Percentiles rank a stretch among this genome's conserved stretches.
phyloP scores from a whole-genome alignment of 768 basidiomycete genomes.

The Boletus huronensis region DNA sequence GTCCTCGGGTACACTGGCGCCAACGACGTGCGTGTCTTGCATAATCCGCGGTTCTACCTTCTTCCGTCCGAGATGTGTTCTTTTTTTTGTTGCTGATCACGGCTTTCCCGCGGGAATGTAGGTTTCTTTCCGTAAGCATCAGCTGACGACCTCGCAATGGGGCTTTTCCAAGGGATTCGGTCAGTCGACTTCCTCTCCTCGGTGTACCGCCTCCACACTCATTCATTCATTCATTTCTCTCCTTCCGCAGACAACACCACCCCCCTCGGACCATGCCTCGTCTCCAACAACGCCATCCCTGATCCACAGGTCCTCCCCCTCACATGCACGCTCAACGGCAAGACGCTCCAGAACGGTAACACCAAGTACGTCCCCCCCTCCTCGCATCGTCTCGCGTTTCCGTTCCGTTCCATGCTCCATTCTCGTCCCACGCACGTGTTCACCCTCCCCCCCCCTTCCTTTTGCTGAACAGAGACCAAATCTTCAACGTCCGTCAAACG shows the following conservation, averaged over 20 bases:
- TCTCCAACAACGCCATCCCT: conserved; percentile 58
- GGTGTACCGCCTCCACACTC: not conserved
- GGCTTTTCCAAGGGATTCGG: conserved; percentile 86
- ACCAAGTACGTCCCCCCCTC: conserved; percentile 49
- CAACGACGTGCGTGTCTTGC: conserved; percentile 56
- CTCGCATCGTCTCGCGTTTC: not conserved
- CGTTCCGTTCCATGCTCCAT: too few relatives aligned
- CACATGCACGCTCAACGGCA: conserved; percentile 63
- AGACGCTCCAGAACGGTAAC: conserved; percentile 68
- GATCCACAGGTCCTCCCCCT: conserved; percentile 66
- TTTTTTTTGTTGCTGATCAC: not conserved
- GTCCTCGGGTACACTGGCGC: conserved; percentile 80
- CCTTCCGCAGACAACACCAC: conserved; percentile 34
- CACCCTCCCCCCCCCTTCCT: not conserved
- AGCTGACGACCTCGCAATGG: conserved; percentile 82
- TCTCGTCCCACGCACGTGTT: not conserved
- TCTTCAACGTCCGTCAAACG: conserved; percentile 76
- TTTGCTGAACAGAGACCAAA: conserved; percentile 57
- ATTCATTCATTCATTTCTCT: not conserved
- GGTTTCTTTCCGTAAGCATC: conserved; percentile 80
- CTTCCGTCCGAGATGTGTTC: not conserved
- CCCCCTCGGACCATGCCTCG: conserved; percentile 80
- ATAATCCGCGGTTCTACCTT: not conserved
- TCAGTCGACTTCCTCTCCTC: conserved; percentile 25
- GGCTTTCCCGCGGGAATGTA: not conserved